Conservation (phyloP, 2,329 filamentous ascomycete genomes). For the Penicillium fuscoglaucum region DNA sequence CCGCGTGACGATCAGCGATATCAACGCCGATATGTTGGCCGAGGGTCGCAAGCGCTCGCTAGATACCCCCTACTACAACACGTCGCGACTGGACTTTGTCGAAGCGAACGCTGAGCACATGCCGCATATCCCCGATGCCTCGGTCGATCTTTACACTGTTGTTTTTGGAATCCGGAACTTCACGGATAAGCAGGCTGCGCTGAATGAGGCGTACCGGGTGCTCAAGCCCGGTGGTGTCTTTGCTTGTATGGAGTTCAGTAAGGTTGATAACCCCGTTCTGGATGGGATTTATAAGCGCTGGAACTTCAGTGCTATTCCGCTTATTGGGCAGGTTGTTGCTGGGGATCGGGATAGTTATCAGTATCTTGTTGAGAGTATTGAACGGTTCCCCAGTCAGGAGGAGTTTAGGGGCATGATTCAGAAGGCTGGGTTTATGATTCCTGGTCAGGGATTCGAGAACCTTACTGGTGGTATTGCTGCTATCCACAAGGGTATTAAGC, state of each 20-base stretch:
- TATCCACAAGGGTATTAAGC: conserved; percentile 96
- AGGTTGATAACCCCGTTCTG: conserved; percentile 74
- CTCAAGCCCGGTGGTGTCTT: conserved; percentile 94
- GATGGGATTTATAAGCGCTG: conserved; percentile 90
- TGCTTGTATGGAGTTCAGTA: conserved; percentile 93
- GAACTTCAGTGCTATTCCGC: conserved; percentile 90
- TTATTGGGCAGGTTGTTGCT: conserved; percentile 93
- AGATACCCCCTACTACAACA: conserved; percentile 59
- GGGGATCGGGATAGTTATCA: conserved; percentile 95
- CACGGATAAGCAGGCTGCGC: conserved; percentile 80
- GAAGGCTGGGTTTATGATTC: conserved; percentile 77
- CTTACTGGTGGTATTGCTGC: conserved; percentile 89
- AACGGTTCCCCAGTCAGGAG: conserved; percentile 82
- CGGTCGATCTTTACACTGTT: conserved; percentile 94
- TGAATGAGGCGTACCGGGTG: conserved; percentile 81
- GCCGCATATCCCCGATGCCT: conserved; percentile 61
- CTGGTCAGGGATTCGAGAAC: conserved; percentile 82
- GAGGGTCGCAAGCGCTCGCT: conserved; percentile 80
- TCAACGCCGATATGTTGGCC: conserved; percentile 91
- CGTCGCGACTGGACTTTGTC: conserved; percentile 66
- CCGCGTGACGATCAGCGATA: conserved; percentile 88
- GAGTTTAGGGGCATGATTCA: conserved; percentile 67
- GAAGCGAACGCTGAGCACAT: conserved; percentile 88
- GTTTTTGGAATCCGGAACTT: conserved; percentile 98
- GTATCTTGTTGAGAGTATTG: conserved; percentile 97